Percentiles rank a stretch among this genome's conserved stretches.
phyloP scores from a whole-genome alignment of 495 filamentous ascomycete species.

The Elaphomyces granulatus region DNA sequence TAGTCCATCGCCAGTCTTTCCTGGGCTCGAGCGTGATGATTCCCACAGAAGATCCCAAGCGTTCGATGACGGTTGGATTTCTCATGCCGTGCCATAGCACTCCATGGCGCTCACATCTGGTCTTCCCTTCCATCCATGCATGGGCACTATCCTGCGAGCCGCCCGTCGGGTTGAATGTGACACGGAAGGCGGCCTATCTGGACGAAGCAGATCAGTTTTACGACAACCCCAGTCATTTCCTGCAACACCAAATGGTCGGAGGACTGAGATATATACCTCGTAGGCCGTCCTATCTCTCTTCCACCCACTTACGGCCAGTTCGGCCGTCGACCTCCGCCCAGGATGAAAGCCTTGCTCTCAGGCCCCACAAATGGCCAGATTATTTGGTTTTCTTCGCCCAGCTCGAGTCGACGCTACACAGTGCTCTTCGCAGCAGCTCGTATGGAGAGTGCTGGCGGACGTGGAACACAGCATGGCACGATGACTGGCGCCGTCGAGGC shows the following conservation, averaged over 20 bases:
- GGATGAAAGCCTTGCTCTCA: conserved; percentile 1
- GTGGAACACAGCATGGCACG: conserved; percentile 73
- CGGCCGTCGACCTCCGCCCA: background rate
- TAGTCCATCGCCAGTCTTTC: background rate
- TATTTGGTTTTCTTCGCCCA: conserved; percentile 53
- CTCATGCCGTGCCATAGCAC: conserved; percentile 97
- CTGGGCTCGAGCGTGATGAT: background rate
- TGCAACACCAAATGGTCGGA: conserved; percentile 36
- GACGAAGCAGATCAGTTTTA: conserved; percentile 94
- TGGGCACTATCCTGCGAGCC: conserved; percentile 91
- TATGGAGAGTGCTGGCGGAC: conserved; percentile 59
- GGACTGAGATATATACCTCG: conserved; percentile 28
- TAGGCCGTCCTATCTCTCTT: conserved; percentile 19
- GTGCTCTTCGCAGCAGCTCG: conserved; percentile 35
- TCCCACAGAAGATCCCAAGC: conserved; percentile 1
- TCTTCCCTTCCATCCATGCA: conserved; percentile 57
- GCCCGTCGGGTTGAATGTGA: conserved; percentile 47
- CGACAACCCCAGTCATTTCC: conserved; percentile 44
- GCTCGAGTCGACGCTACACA: conserved; percentile 36
- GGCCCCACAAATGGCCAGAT: conserved; percentile 38
- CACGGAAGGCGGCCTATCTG: conserved; percentile 47
- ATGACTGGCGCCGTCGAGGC: conserved; percentile 75
- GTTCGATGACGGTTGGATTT: conserved; percentile 60
- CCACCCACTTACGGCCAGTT: background rate
- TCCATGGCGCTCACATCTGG: conserved; percentile 84